These are phyloP conservation scores for Colletotrichum sp. DNA, from an alignment of 2,329 filamentous ascomycete species.

Conservation along the genomic window DNA sequence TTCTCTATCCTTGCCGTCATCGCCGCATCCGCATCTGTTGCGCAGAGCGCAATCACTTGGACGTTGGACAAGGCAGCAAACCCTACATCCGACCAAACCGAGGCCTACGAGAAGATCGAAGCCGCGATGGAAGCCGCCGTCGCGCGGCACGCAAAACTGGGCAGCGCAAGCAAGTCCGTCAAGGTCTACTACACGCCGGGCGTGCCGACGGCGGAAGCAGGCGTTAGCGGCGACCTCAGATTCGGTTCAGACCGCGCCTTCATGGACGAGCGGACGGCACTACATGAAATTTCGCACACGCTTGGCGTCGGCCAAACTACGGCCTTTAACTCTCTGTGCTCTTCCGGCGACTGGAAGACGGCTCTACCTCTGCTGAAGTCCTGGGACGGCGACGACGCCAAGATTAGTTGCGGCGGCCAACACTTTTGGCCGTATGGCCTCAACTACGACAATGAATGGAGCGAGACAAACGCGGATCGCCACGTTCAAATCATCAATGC, in stretches of 20 bases:
- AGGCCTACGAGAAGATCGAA: conserved; percentile 50
- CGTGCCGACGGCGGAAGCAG: conserved; percentile 51
- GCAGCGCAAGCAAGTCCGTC: conserved; percentile 41
- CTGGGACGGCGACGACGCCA: conserved; percentile 42
- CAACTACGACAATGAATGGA: conserved; percentile 49
- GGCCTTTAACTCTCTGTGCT: conserved; percentile 42
- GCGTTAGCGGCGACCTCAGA: conserved; percentile 50
- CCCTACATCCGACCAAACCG: conserved; percentile 44
- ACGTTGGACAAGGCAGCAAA: conserved; percentile 39
- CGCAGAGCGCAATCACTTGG: conserved; percentile 44
- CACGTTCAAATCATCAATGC: conserved; percentile 48
- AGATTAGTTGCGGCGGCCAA: conserved; percentile 43
- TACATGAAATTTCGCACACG: conserved; percentile 54
- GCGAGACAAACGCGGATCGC: conserved; percentile 46
- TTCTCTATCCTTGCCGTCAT: conserved; percentile 32
- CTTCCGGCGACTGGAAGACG: conserved; percentile 44
- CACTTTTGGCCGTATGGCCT: conserved; percentile 48
- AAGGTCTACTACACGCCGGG: conserved; percentile 45
- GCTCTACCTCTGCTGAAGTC: conserved; percentile 42
- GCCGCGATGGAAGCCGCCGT: conserved; percentile 44
- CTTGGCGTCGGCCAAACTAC: conserved; percentile 50
- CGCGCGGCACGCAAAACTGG: conserved; percentile 40
- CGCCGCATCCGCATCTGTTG: conserved; percentile 32
- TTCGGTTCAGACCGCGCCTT: conserved; percentile 49
- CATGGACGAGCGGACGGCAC: conserved; percentile 53